phyloP scores from a whole-genome alignment of 192 early-diverging fungal species.

The Coemansia sp. region DNA sequence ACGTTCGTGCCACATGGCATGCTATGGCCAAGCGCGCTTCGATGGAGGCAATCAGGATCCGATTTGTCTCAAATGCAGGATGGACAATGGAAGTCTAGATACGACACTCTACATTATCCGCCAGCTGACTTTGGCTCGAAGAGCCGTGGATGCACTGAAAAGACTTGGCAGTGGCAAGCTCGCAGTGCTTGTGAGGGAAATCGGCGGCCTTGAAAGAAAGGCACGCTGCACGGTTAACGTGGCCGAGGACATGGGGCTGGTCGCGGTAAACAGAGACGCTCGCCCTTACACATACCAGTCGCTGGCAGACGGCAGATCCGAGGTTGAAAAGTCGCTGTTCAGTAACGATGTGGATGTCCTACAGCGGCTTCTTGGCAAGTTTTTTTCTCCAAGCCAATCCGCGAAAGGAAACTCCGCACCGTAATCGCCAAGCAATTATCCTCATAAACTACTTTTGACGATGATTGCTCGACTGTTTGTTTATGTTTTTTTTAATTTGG shows the following conservation, averaged over 20 bases:
- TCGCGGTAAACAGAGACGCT: conserved; percentile 14
- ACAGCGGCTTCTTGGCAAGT: not conserved
- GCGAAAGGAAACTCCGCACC: not conserved
- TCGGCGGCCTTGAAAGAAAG: conserved; percentile 10
- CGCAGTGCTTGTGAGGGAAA: not conserved
- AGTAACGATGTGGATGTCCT: conserved; percentile 18
- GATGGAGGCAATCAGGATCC: not conserved
- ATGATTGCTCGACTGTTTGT: not conserved
- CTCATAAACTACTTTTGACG: no score
- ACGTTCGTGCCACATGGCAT: conserved; percentile 26
- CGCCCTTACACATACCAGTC: conserved; percentile 11
- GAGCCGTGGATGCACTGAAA: conserved; percentile 4
- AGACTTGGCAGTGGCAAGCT: not conserved
- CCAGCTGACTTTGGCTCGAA: conserved; percentile 30
- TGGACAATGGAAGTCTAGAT: not conserved
- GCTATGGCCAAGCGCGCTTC: conserved; percentile 18
- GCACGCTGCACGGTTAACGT: not conserved
- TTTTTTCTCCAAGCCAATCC: not conserved
- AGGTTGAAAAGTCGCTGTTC: conserved; percentile 18
- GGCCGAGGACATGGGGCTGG: conserved; percentile 17
- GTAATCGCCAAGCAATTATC: not conserved
- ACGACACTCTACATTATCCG: not conserved
- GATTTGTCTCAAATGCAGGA: conserved; percentile 29
- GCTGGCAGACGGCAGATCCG: not conserved
- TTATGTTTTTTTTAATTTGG: not conserved